Evolutionary conservation across 345 rosid species (phyloP), one percentile per base, ranked within the genome.

Genomic region (Raphanus raphanistrum): DNA sequence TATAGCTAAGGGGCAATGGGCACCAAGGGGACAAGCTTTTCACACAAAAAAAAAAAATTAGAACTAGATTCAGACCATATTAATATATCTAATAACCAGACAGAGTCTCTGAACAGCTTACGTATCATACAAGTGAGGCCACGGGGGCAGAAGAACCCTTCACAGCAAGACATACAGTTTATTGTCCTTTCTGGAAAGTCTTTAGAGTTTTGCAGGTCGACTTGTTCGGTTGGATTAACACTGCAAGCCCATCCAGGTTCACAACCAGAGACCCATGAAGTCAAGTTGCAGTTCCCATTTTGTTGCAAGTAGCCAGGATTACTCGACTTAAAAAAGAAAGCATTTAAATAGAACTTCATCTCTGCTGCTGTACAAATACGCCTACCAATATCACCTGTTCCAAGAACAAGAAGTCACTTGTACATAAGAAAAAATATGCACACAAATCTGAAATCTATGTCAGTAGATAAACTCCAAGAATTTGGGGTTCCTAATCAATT

Each of bases 181-280:
- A 4, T 50, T 72, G 83, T 90, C 81, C 99, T 85, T 65, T 79
- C 69, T 36, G 99, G 99, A 76, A 90, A 82, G 3, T 68, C 74
- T 38, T 0, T 76, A 21, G 90, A 90, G 78, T 92, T 84, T 74
- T 80, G 38, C 10, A 88, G 82, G 73, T 90, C 90, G 17, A 88
- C 83, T 58, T 69, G 76, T 76, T 86, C 84, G 54, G 74, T 66
- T 33, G 17, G 63, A 60, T 81, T 88, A 16, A 74, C 54, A 78
- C 92, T 87, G 83, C 99, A 95, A 50, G 90, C 90, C 99, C 99
- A 95, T 66, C 99, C 98, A 2, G 99, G 96, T 76, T 95, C 99
- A 85, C 99, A 95, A 68, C 98, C 98, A 66, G 94, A 74, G 70
- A 85, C 76, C 99, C 97, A 92, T 17, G 90, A 82, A 43, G 91